A percentile compares a stretch with the other conserved stretches of the same genome.
phyloP scores from a whole-genome alignment of 768 basidiomycete species.

The Collybia sordida region DNA sequence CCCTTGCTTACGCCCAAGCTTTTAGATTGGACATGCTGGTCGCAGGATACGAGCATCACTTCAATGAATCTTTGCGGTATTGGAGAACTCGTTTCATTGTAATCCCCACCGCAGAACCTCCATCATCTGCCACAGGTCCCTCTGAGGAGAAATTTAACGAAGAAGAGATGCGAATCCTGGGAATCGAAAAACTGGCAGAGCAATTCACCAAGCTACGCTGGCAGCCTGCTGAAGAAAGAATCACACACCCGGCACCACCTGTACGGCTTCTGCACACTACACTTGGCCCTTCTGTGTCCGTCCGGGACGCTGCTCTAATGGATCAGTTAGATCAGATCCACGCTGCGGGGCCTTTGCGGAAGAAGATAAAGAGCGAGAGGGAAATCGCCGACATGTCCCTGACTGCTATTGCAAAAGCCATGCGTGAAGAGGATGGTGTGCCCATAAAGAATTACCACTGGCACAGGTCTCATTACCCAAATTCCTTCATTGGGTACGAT shows the following conservation, averaged over 20 bases:
- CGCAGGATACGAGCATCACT: slow-evolving; percentile 77
- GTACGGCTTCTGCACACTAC: slow-evolving; percentile 84
- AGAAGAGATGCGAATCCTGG: slow-evolving; percentile 84
- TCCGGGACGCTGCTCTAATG: slow-evolving; percentile 78
- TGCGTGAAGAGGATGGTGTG: slow-evolving; percentile 84
- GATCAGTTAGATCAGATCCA: slow-evolving; percentile 81
- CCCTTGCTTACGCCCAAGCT: background rate
- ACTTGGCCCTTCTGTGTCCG: slow-evolving; percentile 74
- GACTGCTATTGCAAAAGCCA: slow-evolving; percentile 69
- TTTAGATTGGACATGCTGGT: slow-evolving; percentile 81
- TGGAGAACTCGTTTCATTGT: slow-evolving; percentile 95
- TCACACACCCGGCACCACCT: slow-evolving; percentile 46
- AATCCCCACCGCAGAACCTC: slow-evolving; percentile 80
- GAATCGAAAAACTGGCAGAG: slow-evolving; percentile 90
- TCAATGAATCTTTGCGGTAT: slow-evolving; percentile 82
- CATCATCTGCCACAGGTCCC: slow-evolving; percentile 50
- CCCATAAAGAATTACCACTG: slow-evolving; percentile 84
- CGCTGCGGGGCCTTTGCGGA: slow-evolving; percentile 67
- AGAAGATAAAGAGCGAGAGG: slow-evolving; percentile 79
- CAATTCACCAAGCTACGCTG: slow-evolving; percentile 84
- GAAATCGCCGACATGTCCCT: slow-evolving; percentile 69
- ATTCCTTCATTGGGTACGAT: slow-evolving; percentile 87
- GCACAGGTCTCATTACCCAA: slow-evolving; percentile 71
- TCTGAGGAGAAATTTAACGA: slow-evolving; percentile 78
- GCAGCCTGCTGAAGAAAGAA: slow-evolving; percentile 62